Percentiles rank a stretch among this genome's conserved stretches.
Conservation (phyloP, 2,329 filamentous ascomycete species). For the Penicillium sp. region DNA sequence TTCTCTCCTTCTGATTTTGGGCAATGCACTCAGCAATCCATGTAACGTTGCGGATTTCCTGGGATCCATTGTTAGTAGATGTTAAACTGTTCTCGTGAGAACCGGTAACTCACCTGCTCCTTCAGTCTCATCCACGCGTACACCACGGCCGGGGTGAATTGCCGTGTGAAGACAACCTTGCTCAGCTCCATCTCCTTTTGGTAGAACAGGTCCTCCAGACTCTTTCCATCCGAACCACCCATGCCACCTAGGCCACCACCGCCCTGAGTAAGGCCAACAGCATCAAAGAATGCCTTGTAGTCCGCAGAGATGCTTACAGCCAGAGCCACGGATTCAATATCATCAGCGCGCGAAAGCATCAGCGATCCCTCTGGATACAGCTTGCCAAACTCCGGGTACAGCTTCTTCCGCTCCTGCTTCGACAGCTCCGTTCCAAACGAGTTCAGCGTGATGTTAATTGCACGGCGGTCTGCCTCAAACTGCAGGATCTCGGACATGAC, state of each 20-base stretch:
- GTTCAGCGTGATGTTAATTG: slow-evolving; percentile 98
- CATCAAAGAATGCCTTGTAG: slow-evolving; percentile 94
- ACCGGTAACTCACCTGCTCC: slow-evolving; percentile 81
- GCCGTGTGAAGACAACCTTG: slow-evolving; percentile 86
- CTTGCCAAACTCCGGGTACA: slow-evolving; percentile 85
- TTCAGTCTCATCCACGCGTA: slow-evolving; percentile 98
- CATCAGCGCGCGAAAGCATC: slow-evolving; percentile 90
- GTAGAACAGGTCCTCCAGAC: slow-evolving; percentile 94
- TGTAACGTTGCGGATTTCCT: slow-evolving; percentile 99
- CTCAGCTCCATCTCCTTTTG: slow-evolving; percentile 99
- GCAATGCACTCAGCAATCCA: slow-evolving; percentile 99
- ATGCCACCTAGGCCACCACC: slow-evolving; percentile 67
- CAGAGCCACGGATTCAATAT: slow-evolving; percentile 83
- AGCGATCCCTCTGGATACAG: slow-evolving; percentile 88
- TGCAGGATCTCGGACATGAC: slow-evolving; percentile 93
- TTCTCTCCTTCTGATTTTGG: slow-evolving; percentile 98
- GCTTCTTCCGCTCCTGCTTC: slow-evolving; percentile 88
- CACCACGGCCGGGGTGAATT: slow-evolving; percentile 89
- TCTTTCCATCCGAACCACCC: slow-evolving; percentile 67
- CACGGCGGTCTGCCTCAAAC: slow-evolving; percentile 90
- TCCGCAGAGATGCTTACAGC: slow-evolving; percentile 88
- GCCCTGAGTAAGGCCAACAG: slow-evolving; percentile 66
- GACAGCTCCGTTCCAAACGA: slow-evolving; percentile 93
- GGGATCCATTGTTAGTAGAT: slow-evolving; percentile 20
- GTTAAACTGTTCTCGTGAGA: slow-evolving; percentile 5